Percentiles rank a stretch among this genome's conserved stretches.
Conservation (phyloP, 2,329 filamentous ascomycete species). For the Phaeoacremonium minimum region DNA sequence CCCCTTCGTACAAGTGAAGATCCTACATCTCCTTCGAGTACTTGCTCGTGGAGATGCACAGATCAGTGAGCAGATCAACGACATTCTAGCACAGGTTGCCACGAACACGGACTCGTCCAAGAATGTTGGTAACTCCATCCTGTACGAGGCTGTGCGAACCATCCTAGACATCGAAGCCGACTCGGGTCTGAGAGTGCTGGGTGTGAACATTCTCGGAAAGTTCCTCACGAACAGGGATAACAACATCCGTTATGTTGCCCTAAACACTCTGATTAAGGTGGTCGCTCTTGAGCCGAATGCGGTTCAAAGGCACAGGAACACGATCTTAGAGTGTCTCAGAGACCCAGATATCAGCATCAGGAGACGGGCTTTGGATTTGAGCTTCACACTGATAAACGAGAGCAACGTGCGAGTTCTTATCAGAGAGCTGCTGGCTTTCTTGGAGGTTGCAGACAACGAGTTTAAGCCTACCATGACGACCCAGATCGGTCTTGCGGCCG, state of each 20-base stretch:
- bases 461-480: slow-evolving; percentile 99
- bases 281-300: slow-evolving; percentile 97
- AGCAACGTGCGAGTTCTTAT: slow-evolving; percentile 92
- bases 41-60: slow-evolving; percentile 80
- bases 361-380: slow-evolving; percentile 89
- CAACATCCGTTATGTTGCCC: slow-evolving; percentile 96
- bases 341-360: slow-evolving; percentile 98
- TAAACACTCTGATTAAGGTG: slow-evolving; percentile 97
- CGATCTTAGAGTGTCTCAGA: slow-evolving; percentile 90
- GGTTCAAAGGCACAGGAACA: slow-evolving; percentile 94
- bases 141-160: slow-evolving; percentile 94
- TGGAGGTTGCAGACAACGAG: slow-evolving; percentile 96
- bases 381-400: slow-evolving; percentile 97
- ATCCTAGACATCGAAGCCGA: slow-evolving; percentile 98
- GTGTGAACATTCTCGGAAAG: slow-evolving; percentile 97
- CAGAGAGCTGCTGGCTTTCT: slow-evolving; percentile 85
- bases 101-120: slow-evolving; percentile 98
- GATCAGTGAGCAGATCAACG: slow-evolving; percentile 96
- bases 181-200: slow-evolving; percentile 86
- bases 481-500: slow-evolving; percentile 94
- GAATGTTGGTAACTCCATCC: slow-evolving; percentile 96
- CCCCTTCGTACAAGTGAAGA: slow-evolving; percentile 96
- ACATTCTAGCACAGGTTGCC: slow-evolving; percentile 94
- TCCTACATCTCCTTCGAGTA: slow-evolving; percentile 79
- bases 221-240: slow-evolving; percentile 98